These are phyloP conservation scores for Pseudocercospora ulei DNA, from an alignment of 2,329 filamentous ascomycete genomes.

Conservation along the genomic window DNA sequence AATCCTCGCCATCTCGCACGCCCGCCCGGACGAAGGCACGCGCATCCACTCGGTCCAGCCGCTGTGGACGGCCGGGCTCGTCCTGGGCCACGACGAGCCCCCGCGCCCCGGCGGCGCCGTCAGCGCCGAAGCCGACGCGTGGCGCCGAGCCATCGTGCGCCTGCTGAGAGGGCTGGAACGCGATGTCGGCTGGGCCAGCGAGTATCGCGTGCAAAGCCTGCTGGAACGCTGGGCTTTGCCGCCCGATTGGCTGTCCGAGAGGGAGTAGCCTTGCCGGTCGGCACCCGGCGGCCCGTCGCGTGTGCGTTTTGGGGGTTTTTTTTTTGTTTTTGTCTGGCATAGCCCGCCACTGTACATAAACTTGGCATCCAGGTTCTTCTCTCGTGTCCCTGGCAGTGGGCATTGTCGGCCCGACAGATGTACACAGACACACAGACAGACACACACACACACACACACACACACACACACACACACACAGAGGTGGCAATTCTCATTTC, in stretches of 20 bases:
- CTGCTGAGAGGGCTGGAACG: constrained; percentile 51
- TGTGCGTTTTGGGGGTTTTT: no score
- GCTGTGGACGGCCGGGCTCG: constrained; percentile 54
- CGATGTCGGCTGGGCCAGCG: constrained; percentile 56
- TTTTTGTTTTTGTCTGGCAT: no score
- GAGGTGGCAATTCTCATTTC: no score
- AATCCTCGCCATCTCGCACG: constrained; percentile 52
- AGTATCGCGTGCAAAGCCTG: constrained; percentile 51
- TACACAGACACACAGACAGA: no score
- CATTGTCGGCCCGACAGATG: no score
- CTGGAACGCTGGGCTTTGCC: constrained; percentile 39
- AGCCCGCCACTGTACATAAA: no score
- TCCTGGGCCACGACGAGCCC: constrained; percentile 42
- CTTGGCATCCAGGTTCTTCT: no score
- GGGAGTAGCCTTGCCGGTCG: no score
- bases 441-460: no score
- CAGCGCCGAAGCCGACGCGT: constrained; percentile 33
- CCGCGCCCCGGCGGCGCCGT: constrained; percentile 17
- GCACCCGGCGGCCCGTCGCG: no score
- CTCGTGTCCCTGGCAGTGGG: no score
- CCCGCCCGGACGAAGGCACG: constrained; percentile 48
- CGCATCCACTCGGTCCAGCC: constrained; percentile 50
- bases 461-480: no score
- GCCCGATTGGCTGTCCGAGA: constrained; percentile 18
- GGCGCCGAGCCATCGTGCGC: constrained; percentile 48